Conservation (phyloP, 2,329 filamentous ascomycete species). For the Dendrostoma leiphaemia region DNA sequence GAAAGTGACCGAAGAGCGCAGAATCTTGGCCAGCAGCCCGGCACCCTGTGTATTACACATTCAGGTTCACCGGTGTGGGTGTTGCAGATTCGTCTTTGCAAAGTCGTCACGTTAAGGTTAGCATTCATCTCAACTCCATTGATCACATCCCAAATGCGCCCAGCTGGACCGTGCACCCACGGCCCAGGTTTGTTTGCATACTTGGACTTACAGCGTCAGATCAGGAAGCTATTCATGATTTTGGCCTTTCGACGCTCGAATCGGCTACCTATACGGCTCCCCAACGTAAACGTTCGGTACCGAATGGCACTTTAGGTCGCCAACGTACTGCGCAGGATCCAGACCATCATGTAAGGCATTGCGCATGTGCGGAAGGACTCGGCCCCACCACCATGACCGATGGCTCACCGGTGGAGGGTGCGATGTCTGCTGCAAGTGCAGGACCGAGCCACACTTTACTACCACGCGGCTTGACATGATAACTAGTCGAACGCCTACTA, state of each 20-base stretch:
- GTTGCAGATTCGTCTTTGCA: background rate
- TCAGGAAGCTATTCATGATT: background rate
- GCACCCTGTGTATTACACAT: background rate
- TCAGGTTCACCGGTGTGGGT: background rate
- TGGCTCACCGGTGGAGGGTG: background rate
- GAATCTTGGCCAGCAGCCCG: background rate
- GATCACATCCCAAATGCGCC: background rate
- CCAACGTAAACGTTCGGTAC: background rate
- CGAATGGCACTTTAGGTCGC: background rate
- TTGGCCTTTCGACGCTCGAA: background rate
- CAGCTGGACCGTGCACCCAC: background rate
- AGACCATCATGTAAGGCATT: background rate
- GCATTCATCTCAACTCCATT: too few relatives aligned
- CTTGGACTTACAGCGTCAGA: background rate
- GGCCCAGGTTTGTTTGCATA: background rate
- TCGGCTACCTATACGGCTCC: background rate
- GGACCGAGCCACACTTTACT: background rate
- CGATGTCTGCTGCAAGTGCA: background rate
- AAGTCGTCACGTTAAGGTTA: too few relatives aligned
- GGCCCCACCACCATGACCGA: background rate
- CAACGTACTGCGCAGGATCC: background rate
- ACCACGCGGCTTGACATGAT: background rate
- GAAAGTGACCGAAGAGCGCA: background rate
- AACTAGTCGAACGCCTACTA: background rate
- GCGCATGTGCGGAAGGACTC: background rate